Percentiles rank a stretch among this genome's conserved stretches.
Conservation (phyloP, 345 rosid species). For the Populus nigra region DNA sequence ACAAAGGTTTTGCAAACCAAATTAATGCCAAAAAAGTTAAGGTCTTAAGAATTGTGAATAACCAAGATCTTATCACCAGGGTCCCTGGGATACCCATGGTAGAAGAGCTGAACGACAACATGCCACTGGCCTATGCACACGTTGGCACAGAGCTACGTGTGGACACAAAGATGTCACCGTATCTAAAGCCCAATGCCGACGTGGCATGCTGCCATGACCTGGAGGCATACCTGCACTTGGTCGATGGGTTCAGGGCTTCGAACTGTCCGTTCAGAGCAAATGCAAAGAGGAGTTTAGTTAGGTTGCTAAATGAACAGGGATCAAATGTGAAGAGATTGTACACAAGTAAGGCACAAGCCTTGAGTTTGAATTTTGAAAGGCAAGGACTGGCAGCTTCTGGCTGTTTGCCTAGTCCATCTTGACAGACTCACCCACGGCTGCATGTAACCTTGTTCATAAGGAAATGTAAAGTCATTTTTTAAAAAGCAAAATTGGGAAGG, state of each 20-base stretch:
- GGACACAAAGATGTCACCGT: conserved; percentile 26
- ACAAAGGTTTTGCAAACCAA: conserved; percentile 21
- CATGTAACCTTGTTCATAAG: neutral
- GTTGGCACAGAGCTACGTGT: conserved; percentile 30
- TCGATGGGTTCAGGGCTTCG: conserved; percentile 74
- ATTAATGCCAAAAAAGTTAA: conserved; percentile 17
- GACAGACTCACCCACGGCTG: neutral
- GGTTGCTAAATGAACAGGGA: conserved; percentile 64
- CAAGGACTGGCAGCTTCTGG: conserved; percentile 26
- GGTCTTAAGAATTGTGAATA: conserved; percentile 29
- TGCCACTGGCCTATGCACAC: conserved; percentile 27
- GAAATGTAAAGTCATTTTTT: neutral
- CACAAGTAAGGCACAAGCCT: conserved; percentile 56
- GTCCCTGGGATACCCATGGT: conserved; percentile 30
- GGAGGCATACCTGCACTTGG: conserved; percentile 40
- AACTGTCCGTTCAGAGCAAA: conserved; percentile 82
- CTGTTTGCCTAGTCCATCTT: conserved; percentile 65
- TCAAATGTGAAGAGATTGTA: conserved; percentile 81
- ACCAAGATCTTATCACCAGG: conserved; percentile 26
- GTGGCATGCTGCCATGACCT: conserved; percentile 38
- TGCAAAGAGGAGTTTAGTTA: conserved; percentile 84
- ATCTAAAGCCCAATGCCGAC: conserved; percentile 33
- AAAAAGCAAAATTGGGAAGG: neutral
- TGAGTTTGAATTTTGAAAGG: conserved; percentile 45
- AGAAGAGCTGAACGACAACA: conserved; percentile 7